These are phyloP conservation scores for Guadua angustifolia DNA, from an alignment of 176 grass and related monocot genomes.

Conservation along the genomic window DNA sequence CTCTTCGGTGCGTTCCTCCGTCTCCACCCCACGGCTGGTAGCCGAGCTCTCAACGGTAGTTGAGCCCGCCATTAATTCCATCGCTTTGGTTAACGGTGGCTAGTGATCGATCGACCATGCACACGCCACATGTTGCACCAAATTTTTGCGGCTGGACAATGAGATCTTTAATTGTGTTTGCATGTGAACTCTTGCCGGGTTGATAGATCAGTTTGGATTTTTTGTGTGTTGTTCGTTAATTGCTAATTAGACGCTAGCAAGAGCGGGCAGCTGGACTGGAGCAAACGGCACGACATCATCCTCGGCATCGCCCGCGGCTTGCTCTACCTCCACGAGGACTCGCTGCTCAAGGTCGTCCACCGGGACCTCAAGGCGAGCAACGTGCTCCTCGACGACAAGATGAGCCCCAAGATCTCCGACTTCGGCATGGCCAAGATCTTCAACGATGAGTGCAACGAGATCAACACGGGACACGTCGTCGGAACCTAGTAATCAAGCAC, in stretches of 20 bases:
- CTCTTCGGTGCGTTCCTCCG: slow-evolving; percentile 60
- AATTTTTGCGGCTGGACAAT: slow-evolving; percentile 3
- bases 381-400: slow-evolving; percentile 77
- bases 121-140: neutral
- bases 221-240: neutral
- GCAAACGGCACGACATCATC: slow-evolving; percentile 63
- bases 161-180: slow-evolving; percentile 8
- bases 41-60: slow-evolving; percentile 18
- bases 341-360: slow-evolving; percentile 75
- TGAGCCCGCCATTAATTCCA: slow-evolving; percentile 32
- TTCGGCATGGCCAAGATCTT: slow-evolving; percentile 97
- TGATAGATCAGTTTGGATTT: neutral
- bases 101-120: neutral
- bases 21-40: too few species aligned
- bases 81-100: neutral
- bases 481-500: slow-evolving; percentile 63
- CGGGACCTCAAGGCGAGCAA: slow-evolving; percentile 94
- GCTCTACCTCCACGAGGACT: slow-evolving; percentile 93
- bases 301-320: slow-evolving; percentile 72
- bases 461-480: slow-evolving; percentile 75
- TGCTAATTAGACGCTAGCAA: slow-evolving; percentile 47
- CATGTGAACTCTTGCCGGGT: neutral
- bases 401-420: slow-evolving; percentile 94
- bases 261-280: slow-evolving; percentile 67
- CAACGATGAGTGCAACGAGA: slow-evolving; percentile 58